phyloP scores from a whole-genome alignment of 768 basidiomycete species.

The Rhodocollybia butyracea region DNA sequence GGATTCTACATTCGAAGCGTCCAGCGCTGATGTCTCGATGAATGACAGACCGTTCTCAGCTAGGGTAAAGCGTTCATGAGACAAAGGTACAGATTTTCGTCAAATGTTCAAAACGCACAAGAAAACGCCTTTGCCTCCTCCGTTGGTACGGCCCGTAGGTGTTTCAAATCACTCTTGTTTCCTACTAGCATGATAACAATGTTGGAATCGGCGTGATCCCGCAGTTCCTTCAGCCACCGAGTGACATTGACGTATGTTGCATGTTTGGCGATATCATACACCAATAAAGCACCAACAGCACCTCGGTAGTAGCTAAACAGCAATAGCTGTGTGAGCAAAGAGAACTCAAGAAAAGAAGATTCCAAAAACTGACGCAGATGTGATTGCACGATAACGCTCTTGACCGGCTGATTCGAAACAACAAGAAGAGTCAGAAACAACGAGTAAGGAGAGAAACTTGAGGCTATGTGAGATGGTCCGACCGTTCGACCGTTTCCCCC shows the following conservation, averaged over 20 bases:
- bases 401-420: conserved; percentile 72
- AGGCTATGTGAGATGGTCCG: not conserved
- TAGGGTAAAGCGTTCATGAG: conserved; percentile 25
- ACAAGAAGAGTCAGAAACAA: conserved; percentile 7
- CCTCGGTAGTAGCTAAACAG: conserved; percentile 88
- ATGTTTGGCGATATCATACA: conserved; percentile 94
- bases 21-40: conserved; percentile 99
- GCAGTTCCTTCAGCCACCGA: conserved; percentile 95
- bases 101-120: conserved; percentile 45
- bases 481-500: not conserved
- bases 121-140: conserved; percentile 95
- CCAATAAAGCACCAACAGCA: conserved; percentile 88
- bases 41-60: conserved; percentile 91
- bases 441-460: not conserved
- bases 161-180: conserved; percentile 99
- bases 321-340: not conserved
- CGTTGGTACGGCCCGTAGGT: conserved; percentile 91
- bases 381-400: conserved; percentile 96
- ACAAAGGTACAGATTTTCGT: not conserved
- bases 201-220: conserved; percentile 91
- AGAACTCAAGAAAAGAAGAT: not conserved
- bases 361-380: conserved; percentile 67
- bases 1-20: conserved; percentile 96
- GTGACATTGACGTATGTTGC: conserved; percentile 92
- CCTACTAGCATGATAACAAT: conserved; percentile 96